Evolutionary conservation across 768 basidiomycete genomes (phyloP).

Genomic region (Daedalea quercina): DNA sequence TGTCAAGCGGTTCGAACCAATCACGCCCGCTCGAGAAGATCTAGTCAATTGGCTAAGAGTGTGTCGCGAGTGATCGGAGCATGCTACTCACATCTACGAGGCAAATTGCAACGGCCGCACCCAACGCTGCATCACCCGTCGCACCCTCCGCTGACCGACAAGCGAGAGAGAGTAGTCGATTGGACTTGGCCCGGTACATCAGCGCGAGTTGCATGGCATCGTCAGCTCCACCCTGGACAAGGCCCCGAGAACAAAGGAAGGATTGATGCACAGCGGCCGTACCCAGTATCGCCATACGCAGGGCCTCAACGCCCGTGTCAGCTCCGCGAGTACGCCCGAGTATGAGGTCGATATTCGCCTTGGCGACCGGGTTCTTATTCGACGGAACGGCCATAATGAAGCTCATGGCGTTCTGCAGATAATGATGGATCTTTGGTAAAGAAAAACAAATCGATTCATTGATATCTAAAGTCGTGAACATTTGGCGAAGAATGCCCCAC

Average conservation of each 20-base stretch:
- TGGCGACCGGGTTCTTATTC: conserved; percentile 35
- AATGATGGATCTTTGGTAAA: conserved; percentile 32
- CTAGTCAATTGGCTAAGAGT: conserved; percentile 21
- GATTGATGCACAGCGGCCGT: conserved; percentile 38
- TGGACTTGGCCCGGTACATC: conserved; percentile 28
- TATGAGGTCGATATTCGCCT: conserved; percentile 35
- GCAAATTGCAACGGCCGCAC: conserved; percentile 23
- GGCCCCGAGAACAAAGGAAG: conserved; percentile 31
- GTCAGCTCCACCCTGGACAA: conserved; percentile 14
- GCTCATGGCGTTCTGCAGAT: conserved; percentile 39
- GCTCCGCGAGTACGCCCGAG: conserved; percentile 31
- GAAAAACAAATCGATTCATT: conserved; percentile 33
- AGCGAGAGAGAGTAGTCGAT: conserved; percentile 26
- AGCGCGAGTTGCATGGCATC: conserved; percentile 30
- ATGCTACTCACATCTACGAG: conserved; percentile 31
- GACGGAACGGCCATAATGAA: conserved; percentile 39
- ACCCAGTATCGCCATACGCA: conserved; percentile 32
- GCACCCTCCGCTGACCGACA: conserved; percentile 25
- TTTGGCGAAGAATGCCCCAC: conserved; percentile 40
- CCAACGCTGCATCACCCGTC: conserved; percentile 23
- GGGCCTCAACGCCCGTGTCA: conserved; percentile 32
- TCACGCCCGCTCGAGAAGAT: conserved; percentile 36
- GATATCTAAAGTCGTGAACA: conserved; percentile 45
- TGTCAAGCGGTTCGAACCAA: conserved; percentile 30
- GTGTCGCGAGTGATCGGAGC: neutral